Evolutionary conservation across 768 basidiomycete species (phyloP).

Genomic region (Serendipita sp.): DNA sequence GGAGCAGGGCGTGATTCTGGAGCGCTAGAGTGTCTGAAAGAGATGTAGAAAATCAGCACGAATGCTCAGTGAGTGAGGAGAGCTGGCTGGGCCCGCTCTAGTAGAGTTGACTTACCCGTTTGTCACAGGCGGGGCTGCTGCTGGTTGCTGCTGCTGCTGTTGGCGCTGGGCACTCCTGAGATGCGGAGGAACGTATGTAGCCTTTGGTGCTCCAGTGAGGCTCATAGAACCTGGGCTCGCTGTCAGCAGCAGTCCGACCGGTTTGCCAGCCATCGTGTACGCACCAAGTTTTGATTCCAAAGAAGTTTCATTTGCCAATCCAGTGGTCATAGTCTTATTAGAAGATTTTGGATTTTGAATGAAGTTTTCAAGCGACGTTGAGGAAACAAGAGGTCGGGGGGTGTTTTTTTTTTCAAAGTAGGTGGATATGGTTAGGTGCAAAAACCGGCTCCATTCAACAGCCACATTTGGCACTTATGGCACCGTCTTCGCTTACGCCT

Average conservation of each 20-base stretch:
- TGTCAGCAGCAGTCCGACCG: not conserved
- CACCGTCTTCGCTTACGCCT: no score
- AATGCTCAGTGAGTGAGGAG: not conserved
- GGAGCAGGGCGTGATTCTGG: constrained; percentile 1
- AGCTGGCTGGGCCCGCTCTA: not conserved
- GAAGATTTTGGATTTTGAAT: constrained; percentile 1
- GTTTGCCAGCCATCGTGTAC: not conserved
- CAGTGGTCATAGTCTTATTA: constrained; percentile 6
- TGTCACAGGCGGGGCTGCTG: constrained; percentile 12
- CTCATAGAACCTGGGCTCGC: constrained; percentile 5
- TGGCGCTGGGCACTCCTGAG: constrained; percentile 67
- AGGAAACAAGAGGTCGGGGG: no score
- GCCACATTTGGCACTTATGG: no score
- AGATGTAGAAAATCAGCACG: constrained; percentile 3
- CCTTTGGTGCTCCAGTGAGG: constrained; percentile 26
- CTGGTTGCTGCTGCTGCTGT: constrained; percentile 41
- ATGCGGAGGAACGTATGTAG: constrained; percentile 81
- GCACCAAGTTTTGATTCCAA: constrained; percentile 4
- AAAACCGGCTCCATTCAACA: no score
- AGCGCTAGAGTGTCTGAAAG: constrained; percentile 14
- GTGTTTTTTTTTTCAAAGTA: no score
- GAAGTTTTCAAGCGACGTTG: not conserved
- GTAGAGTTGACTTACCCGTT: constrained; percentile 33
- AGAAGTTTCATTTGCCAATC: constrained; percentile 4
- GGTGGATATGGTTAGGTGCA: no score